Conservation (phyloP, 1,139 yeast species). For the Taphrina deformans region DNA sequence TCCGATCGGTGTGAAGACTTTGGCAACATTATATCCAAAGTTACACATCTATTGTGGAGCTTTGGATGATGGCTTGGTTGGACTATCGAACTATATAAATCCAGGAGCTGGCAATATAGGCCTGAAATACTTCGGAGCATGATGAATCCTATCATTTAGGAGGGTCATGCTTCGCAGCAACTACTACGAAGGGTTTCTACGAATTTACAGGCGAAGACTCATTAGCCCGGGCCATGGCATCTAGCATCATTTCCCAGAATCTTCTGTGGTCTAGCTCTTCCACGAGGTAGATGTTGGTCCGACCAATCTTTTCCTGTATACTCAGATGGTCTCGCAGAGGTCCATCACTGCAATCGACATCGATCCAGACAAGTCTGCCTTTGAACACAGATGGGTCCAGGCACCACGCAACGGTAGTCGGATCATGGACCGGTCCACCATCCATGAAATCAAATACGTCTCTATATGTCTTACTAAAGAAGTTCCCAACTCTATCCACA, state of each 20-base stretch:
- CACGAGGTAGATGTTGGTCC: constrained; percentile 34
- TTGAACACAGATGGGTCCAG: constrained; percentile 49
- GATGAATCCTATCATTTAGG: not conserved
- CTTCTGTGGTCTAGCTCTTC: constrained; percentile 49
- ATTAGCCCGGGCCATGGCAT: constrained; percentile 46
- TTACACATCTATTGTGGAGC: constrained; percentile 71
- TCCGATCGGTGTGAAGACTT: constrained; percentile 74
- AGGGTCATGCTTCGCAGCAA: no score
- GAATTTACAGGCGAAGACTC: not conserved
- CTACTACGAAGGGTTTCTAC: no score
- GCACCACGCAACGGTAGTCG: constrained; percentile 62
- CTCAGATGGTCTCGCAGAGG: constrained; percentile 34
- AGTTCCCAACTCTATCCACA: constrained; percentile 61
- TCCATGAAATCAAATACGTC: constrained; percentile 50
- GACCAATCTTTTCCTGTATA: constrained; percentile 39
- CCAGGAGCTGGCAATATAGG: constrained; percentile 37
- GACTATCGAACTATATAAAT: constrained; percentile 23
- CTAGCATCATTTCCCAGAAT: constrained; percentile 58
- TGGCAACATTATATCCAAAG: constrained; percentile 68
- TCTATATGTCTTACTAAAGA: constrained; percentile 55
- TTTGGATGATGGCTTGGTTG: constrained; percentile 46
- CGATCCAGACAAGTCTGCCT: constrained; percentile 44
- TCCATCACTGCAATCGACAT: constrained; percentile 41
- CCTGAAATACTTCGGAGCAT: constrained; percentile 34
- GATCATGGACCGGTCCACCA: constrained; percentile 85